Conservation (phyloP, 129 eudicot genomes). For the Centaurea solstitialis region DNA sequence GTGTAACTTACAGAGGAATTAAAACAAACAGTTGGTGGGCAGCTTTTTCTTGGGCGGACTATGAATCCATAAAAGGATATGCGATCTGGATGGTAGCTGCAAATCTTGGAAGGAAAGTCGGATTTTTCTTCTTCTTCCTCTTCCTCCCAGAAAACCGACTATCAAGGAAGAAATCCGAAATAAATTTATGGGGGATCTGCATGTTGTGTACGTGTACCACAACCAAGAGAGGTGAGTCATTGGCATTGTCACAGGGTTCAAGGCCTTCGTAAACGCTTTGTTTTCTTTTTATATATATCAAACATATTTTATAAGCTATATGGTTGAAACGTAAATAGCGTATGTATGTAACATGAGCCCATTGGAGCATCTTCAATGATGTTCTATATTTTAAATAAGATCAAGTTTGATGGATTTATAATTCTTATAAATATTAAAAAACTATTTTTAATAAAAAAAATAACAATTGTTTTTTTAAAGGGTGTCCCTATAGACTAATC, state of each 20-base stretch:
- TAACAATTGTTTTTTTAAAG: too few relatives aligned
- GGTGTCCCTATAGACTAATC: too few relatives aligned
- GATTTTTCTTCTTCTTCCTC: neutral
- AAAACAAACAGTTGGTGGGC: conserved; percentile 16
- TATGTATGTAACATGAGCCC: too few relatives aligned
- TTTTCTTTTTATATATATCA: too few relatives aligned
- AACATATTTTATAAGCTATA: too few relatives aligned
- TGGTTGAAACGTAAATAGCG: too few relatives aligned
- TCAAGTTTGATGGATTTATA: too few relatives aligned
- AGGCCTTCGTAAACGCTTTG: too few relatives aligned
- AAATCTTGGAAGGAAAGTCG: conserved; percentile 4
- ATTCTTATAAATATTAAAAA: too few relatives aligned
- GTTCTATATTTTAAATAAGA: too few relatives aligned
- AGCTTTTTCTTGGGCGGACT: neutral
- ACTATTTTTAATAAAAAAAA: too few relatives aligned
- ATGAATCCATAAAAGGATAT: neutral
- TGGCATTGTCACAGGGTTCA: neutral
- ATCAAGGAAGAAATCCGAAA: conserved; percentile 3
- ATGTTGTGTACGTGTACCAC: conserved; percentile 29
- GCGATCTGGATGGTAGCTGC: neutral
- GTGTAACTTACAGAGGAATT: conserved; percentile 27
- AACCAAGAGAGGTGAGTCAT: conserved; percentile 23
- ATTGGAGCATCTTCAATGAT: too few relatives aligned
- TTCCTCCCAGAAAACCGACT: neutral
- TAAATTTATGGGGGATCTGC: neutral